Evolutionary conservation across 495 filamentous ascomycete genomes (phyloP).

Genomic region (Hyaloscypha variabilis): DNA sequence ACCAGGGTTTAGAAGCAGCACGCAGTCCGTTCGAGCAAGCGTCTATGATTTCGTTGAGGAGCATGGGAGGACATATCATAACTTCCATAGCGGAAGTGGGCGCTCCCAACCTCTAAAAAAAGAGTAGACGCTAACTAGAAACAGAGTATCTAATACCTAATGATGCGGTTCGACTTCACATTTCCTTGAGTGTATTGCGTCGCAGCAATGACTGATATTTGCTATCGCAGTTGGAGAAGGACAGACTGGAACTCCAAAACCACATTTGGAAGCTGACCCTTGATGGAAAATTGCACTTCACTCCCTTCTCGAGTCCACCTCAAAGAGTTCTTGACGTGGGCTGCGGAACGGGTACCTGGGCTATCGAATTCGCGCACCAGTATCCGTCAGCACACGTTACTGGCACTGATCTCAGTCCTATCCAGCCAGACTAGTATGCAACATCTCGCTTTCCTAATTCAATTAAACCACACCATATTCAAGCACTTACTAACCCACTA

Average conservation of each 20-base stretch:
- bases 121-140: neutral
- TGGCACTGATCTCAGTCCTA: constrained; percentile 10
- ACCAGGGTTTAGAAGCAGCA: neutral
- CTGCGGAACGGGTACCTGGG: constrained; percentile 2
- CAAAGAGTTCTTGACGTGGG: constrained; percentile 2
- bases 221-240: neutral
- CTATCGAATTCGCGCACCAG: neutral
- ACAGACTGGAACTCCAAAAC: constrained; percentile 1
- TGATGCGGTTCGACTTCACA: neutral
- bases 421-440: constrained; percentile 1
- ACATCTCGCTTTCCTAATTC: neutral
- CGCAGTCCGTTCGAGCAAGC: neutral
- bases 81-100: neutral
- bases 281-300: neutral
- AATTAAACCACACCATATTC: neutral
- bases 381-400: neutral
- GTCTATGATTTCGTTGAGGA: constrained; percentile 2
- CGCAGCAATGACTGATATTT: neutral
- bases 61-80: neutral
- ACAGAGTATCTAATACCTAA: constrained; percentile 2
- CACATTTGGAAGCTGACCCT: neutral
- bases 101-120: too few relatives aligned
- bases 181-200: neutral
- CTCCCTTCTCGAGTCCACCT: constrained; percentile 1
- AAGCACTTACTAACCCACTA: neutral